Conservation (phyloP, 805 yeast genomes). For the Wickerhamiella dianesei region DNA sequence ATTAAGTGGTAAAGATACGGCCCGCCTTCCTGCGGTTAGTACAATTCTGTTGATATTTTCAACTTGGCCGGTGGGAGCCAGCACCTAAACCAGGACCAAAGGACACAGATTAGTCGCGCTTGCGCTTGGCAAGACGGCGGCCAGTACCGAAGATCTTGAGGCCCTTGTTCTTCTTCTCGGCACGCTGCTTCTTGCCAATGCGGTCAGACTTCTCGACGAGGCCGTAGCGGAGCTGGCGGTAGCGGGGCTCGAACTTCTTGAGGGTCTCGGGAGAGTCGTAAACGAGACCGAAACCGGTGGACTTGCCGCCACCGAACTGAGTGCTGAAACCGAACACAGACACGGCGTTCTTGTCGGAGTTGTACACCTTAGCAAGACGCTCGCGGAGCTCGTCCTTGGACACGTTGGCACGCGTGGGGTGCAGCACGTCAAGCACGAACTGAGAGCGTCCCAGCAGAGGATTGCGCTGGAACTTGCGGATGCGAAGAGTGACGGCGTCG, state of each 20-base stretch:
- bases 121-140: slow-evolving; percentile 70
- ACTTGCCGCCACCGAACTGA: slow-evolving; percentile 99
- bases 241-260: slow-evolving; percentile 96
- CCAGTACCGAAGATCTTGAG: slow-evolving; percentile 99
- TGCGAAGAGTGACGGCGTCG: slow-evolving; percentile 99
- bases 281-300: slow-evolving; percentile 97
- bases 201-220: slow-evolving; percentile 91
- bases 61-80: too few relatives aligned
- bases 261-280: slow-evolving; percentile 97
- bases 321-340: slow-evolving; percentile 99
- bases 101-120: slow-evolving; percentile 13
- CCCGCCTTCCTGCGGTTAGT: not conserved
- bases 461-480: slow-evolving; percentile 98
- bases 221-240: slow-evolving; percentile 99
- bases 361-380: slow-evolving; percentile 76
- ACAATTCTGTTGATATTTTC: not conserved
- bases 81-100: not conserved
- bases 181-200: slow-evolving; percentile 99
- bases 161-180: slow-evolving; percentile 99
- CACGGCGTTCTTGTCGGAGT: slow-evolving; percentile 83
- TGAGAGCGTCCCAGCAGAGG: slow-evolving; percentile 99
- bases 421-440: slow-evolving; percentile 97
- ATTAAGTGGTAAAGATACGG: not conserved
- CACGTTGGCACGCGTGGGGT: slow-evolving; percentile 98
- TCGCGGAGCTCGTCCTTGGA: slow-evolving; percentile 98